phyloP scores from a whole-genome alignment of 1,284 basidiomycete species.

The Meira nashicola region DNA sequence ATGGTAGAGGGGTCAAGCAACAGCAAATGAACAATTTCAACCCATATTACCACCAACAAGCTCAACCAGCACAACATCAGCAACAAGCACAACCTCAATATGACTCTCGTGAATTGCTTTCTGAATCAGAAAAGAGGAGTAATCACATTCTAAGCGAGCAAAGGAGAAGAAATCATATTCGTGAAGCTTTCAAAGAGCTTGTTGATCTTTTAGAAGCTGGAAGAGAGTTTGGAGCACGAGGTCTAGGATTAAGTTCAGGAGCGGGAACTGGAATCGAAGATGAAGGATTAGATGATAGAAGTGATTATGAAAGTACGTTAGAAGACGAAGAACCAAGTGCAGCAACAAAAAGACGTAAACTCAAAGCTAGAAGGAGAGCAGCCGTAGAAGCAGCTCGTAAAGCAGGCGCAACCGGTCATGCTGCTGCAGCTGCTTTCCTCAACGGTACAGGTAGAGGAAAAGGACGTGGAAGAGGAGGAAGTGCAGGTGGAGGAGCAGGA shows the following conservation, averaged over 20 bases:
- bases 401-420: conserved; percentile 1
- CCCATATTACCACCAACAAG: background rate
- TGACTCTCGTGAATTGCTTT: conserved; percentile 32
- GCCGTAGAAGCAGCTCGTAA: background rate
- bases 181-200: conserved; percentile 49
- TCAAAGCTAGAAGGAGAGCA: conserved; percentile 8
- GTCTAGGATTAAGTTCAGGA: conserved; percentile 43
- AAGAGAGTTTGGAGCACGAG: conserved; percentile 45
- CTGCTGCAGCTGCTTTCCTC: background rate
- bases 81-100: background rate
- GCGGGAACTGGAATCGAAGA: conserved; percentile 51
- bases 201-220: conserved; percentile 48
- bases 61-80: conserved; percentile 1
- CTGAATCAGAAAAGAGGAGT: conserved; percentile 43
- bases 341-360: conserved; percentile 13
- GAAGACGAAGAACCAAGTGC: conserved; percentile 22
- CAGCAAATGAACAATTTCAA: background rate
- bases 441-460: conserved; percentile 29
- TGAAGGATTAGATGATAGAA: conserved; percentile 47
- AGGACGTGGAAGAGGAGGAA: conserved; percentile 35
- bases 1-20: background rate
- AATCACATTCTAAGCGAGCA: conserved; percentile 50
- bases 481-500: conserved; percentile 47
- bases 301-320: conserved; percentile 32
- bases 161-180: conserved; percentile 47